A percentile compares a stretch with the other conserved stretches of the same genome.
These are phyloP conservation scores for Miscanthus sacchariflorus DNA, from an alignment of 202 grass and related monocot genomes.

Conservation along the genomic window DNA sequence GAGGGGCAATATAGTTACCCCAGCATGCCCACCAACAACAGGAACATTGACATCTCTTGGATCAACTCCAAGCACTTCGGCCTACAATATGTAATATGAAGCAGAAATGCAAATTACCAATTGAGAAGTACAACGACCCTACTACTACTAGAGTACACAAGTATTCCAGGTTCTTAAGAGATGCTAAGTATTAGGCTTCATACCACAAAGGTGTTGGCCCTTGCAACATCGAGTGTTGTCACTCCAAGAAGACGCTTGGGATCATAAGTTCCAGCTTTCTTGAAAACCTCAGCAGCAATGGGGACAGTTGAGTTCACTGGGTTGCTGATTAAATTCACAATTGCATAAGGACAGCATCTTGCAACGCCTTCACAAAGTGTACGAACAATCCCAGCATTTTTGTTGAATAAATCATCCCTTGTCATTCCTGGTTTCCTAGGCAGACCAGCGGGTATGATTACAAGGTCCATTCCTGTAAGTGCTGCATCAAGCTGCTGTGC, in stretches of 20 bases:
- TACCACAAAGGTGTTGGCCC: constrained; percentile 97
- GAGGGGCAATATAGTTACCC: constrained; percentile 95
- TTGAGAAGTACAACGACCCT: not conserved
- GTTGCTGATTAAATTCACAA: constrained; percentile 97
- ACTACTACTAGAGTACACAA: constrained; percentile 13
- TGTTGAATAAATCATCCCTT: constrained; percentile 97
- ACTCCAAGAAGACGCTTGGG: constrained; percentile 89
- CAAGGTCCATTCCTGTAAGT: constrained; percentile 92
- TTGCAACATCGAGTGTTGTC: constrained; percentile 87
- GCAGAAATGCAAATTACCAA: constrained; percentile 17
- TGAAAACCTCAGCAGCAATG: constrained; percentile 94
- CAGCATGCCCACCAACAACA: constrained; percentile 95
- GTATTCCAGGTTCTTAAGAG: not conserved
- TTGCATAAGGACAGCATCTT: constrained; percentile 76
- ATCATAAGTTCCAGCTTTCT: constrained; percentile 83
- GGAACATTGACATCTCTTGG: constrained; percentile 93
- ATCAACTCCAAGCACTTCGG: constrained; percentile 91
- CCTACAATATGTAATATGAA: constrained; percentile 58
- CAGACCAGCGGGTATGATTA: constrained; percentile 91
- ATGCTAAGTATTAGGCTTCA: constrained; percentile 29
- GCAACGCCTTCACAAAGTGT: constrained; percentile 76
- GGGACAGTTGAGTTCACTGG: constrained; percentile 98
- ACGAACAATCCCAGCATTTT: constrained; percentile 91
- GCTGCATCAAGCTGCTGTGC: constrained; percentile 79
- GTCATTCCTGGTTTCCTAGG: constrained; percentile 99